phyloP scores from a whole-genome alignment of 2,329 filamentous ascomycete species.

The Aspergillus sp. region DNA sequence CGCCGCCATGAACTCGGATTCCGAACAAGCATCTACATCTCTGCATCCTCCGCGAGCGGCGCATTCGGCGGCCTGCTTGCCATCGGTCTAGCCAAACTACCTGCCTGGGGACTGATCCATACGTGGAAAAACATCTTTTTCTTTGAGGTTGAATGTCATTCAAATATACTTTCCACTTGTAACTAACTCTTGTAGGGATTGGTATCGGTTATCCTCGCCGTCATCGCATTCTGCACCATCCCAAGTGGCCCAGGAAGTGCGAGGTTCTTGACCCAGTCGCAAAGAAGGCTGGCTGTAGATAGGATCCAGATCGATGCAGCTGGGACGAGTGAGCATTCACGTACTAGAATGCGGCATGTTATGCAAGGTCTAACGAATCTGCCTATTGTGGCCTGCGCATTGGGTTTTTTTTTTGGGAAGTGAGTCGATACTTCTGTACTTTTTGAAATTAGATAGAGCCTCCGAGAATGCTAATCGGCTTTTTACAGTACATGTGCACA shows the following conservation, averaged over 20 bases:
- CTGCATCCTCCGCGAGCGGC: slow-evolving; percentile 11
- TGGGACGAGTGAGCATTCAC: slow-evolving; percentile 5
- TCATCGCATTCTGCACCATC: slow-evolving; percentile 1
- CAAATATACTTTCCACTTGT: not conserved
- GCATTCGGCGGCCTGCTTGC: slow-evolving; percentile 15
- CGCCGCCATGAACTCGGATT: slow-evolving; percentile 13
- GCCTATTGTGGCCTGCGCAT: slow-evolving; percentile 3
- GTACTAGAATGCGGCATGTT: not conserved
- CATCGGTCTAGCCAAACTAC: slow-evolving; percentile 2
- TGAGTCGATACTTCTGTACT: not conserved
- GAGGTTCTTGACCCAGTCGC: not conserved
- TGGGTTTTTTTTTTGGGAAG: slow-evolving; percentile 12
- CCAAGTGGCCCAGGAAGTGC: not conserved
- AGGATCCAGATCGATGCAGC: slow-evolving; percentile 5
- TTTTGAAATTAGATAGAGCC: not conserved
- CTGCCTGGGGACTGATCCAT: slow-evolving; percentile 6
- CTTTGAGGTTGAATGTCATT: slow-evolving; percentile 1
- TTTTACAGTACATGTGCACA: not conserved
- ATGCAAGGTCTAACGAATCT: not conserved
- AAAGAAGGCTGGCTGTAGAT: not conserved
- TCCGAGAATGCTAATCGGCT: not conserved
- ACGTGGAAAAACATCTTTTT: slow-evolving; percentile 15
- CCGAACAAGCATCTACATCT: slow-evolving; percentile 14
- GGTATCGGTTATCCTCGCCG: not conserved
- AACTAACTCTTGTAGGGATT: not conserved